phyloP scores from a whole-genome alignment of 768 basidiomycete species.

The Calocera cornea region DNA sequence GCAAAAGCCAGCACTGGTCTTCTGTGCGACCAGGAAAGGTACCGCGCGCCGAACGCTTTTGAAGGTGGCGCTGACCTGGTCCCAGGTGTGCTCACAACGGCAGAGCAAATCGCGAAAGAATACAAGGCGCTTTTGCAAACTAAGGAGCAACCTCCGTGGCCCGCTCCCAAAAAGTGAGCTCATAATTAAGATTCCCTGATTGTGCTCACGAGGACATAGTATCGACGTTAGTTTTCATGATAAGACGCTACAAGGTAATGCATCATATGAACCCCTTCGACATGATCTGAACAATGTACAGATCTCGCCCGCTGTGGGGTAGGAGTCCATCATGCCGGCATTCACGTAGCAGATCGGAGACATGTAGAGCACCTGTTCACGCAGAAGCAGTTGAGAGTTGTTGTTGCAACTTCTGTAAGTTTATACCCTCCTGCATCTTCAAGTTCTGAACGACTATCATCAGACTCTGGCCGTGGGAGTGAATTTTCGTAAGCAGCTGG shows the following conservation, averaged over 20 bases:
- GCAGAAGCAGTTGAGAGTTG: conserved; percentile 45
- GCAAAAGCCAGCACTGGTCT: conserved; percentile 77
- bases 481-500: conserved; percentile 64
- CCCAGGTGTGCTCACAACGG: conserved; percentile 41
- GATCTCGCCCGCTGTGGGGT: conserved; percentile 62
- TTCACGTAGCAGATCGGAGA: conserved; percentile 57
- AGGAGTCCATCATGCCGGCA: conserved; percentile 85
- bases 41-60: conserved; percentile 7
- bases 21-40: conserved; percentile 83
- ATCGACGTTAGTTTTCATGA: conserved; percentile 47
- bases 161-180: conserved; percentile 39
- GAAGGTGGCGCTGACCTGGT: neutral
- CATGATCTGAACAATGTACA: conserved; percentile 17
- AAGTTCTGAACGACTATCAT: neutral
- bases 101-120: conserved; percentile 61
- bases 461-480: conserved; percentile 94
- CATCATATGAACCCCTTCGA: neutral
- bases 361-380: conserved; percentile 61
- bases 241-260: conserved; percentile 47
- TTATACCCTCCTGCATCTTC: neutral
- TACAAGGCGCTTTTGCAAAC: conserved; percentile 44
- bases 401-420: conserved; percentile 74
- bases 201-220: conserved; percentile 25
- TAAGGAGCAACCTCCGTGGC: conserved; percentile 53
- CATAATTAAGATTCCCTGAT: neutral